Base-by-base conservation (phyloP, 257 asterid species). In the Solanum pinnatisectum region DNA sequence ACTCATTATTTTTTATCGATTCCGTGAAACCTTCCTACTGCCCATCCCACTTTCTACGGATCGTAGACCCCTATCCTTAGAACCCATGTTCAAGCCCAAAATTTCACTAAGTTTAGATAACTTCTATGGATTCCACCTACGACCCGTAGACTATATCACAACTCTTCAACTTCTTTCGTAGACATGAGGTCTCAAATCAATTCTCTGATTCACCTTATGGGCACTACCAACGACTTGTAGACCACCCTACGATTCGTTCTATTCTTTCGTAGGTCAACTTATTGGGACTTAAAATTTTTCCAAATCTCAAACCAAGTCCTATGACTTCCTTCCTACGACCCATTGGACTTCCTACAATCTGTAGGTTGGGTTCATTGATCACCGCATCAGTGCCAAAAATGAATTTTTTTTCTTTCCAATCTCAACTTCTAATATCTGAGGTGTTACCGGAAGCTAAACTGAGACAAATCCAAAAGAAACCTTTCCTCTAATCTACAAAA, bases 271-370 rank as follows among this genome's bases (percentile, higher is more conserved):
- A 52, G 10, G 23, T 52, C 63, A 16, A 52, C 63, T 52, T 52
- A 52, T 52, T 18, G 63, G 1, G 63, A 18, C 63, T 52, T 16
- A 1, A 52, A 52, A 2, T 0, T 0, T 0, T 6, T 52, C 0
- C 63, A 52, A 52, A 52, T 52, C 63, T 52, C 63, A 52, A 16
- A 52, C 3, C 63, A 1, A 52, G 4, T 52, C 1, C 1, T 52
- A 52, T 52, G 63, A 52, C n/a, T 52, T 52, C 10, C 63, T 52
- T 52, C 4, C 63, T 52, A 52, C 1, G 10, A 18, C 23, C 63
- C 63, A 16, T 16, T 52, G 63, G 63, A 52, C 23, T 52, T 52
- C 63, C 63, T 18, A 52, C n/a, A 52, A 52, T 18, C 1, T 6
- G 23, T 52, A 52, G n/a, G 63, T 52, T 52, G 8, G 63, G 16